phyloP scores from a whole-genome alignment of 768 basidiomycete species.

The Gyrodon lividus region DNA sequence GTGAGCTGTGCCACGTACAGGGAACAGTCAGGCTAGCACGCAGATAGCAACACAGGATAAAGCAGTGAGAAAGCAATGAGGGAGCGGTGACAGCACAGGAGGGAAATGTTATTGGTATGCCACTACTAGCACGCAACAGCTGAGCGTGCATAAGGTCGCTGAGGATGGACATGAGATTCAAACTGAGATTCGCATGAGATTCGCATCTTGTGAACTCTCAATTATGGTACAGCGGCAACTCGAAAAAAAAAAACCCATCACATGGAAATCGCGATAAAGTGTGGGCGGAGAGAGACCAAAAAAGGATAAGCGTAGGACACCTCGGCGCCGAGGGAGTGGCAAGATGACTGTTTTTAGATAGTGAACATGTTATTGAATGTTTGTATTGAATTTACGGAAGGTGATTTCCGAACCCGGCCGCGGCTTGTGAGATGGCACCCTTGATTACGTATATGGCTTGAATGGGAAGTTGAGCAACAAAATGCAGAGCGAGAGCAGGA shows the following conservation, averaged over 20 bases:
- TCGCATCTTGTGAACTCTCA: conserved; percentile 18
- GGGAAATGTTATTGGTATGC: too few relatives aligned
- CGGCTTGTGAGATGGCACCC: conserved; percentile 32
- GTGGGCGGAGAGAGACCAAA: conserved; percentile 32
- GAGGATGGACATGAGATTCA: conserved; percentile 26
- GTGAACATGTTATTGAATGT: conserved; percentile 19
- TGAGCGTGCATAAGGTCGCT: conserved; percentile 13
- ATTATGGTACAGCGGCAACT: conserved; percentile 35
- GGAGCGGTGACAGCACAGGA: conserved; percentile 19
- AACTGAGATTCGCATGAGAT: conserved; percentile 28
- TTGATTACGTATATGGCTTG: conserved; percentile 32
- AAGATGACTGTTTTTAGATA: conserved; percentile 20
- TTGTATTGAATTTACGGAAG: conserved; percentile 34
- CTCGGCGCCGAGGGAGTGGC: conserved; percentile 45
- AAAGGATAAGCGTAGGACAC: conserved; percentile 29
- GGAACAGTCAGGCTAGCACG: conserved; percentile 1
- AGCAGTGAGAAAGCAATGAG: conserved; percentile 23
- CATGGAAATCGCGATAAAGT: conserved; percentile 33
- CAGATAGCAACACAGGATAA: conserved; percentile 7
- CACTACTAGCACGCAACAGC: too few relatives aligned
- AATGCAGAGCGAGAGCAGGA: conserved; percentile 33
- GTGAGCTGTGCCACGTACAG: not conserved
- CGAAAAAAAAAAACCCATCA: conserved; percentile 20
- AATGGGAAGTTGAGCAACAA: conserved; percentile 31
- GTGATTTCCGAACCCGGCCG: conserved; percentile 41